Evolutionary conservation across 805 yeast species (phyloP).

Genomic region (Metschnikowia santaceciliae): DNA sequence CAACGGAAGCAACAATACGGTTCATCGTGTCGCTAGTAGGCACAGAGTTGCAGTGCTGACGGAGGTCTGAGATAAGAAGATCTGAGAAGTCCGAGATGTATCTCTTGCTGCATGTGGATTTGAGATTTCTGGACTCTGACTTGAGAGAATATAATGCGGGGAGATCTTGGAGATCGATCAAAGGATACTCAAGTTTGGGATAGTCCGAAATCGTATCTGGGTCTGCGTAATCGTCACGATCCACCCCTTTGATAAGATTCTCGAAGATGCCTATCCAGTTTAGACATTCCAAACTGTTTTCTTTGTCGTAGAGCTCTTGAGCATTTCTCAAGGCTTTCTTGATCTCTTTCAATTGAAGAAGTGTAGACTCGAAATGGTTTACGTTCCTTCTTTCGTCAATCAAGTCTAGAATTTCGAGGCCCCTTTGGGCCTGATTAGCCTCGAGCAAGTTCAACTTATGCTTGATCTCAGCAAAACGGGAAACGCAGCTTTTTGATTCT

Average conservation of each 20-base stretch:
- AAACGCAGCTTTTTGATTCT: slow-evolving; percentile 50
- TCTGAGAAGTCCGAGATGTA: slow-evolving; percentile 57
- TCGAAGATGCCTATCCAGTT: slow-evolving; percentile 57
- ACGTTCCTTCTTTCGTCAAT: slow-evolving; percentile 55
- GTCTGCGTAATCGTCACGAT: slow-evolving; percentile 15
- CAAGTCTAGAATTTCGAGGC: slow-evolving; percentile 47
- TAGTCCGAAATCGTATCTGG: slow-evolving; percentile 15
- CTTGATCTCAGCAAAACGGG: slow-evolving; percentile 44
- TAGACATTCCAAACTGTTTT: slow-evolving; percentile 52
- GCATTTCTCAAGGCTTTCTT: slow-evolving; percentile 34
- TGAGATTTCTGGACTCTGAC: slow-evolving; percentile 51
- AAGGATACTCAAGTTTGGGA: slow-evolving; percentile 28
- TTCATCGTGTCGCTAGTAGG: slow-evolving; percentile 46
- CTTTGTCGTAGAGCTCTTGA: slow-evolving; percentile 41
- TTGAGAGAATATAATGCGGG: slow-evolving; percentile 50
- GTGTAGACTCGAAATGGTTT: slow-evolving; percentile 56
- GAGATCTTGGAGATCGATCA: slow-evolving; percentile 40
- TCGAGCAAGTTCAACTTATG: slow-evolving; percentile 45
- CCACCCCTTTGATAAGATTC: slow-evolving; percentile 49
- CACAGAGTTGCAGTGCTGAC: slow-evolving; percentile 50
- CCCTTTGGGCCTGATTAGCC: slow-evolving; percentile 45
- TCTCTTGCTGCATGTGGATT: slow-evolving; percentile 65
- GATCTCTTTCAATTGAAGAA: slow-evolving; percentile 49
- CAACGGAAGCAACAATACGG: slow-evolving; percentile 38
- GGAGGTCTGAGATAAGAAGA: slow-evolving; percentile 56